Evolutionary conservation across 139 green algal genomes (phyloP), one percentile per base, ranked within the genome.

Genomic region (Chlorella sorokiniana): DNA sequence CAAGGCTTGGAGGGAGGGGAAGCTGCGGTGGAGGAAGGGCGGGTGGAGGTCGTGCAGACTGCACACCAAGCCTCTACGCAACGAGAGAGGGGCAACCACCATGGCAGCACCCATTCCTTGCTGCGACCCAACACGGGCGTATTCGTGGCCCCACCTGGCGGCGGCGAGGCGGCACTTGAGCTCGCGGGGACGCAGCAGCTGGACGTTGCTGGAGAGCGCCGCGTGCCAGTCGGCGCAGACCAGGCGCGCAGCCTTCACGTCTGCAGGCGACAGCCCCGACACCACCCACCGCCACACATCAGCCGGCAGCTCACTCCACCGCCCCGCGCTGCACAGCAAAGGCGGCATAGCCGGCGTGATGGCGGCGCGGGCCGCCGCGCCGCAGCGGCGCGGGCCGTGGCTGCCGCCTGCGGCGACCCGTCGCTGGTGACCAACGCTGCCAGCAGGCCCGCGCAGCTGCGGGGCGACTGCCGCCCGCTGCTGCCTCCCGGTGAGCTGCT

Each of bases 141-240:
- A 25, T 29, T 11, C 62, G 41, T 1, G 8, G 3, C 27, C 72
- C 4, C 52, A 79, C 72, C 72, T 79, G 51, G 52, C 25, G 3
- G 72, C 72, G 23, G 61, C 52, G 35, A 52, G 72, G 22, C 25
- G 37, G 52, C 72, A 79, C 8, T 37, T 35, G 51, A 73, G 29
- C 41, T 67, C 23, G 5, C 80, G 67, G 1, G 84, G 84, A 8
- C 52, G 41, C 31, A 88, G 54, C n/a, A 62, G 52, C 38, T 51
- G 31, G 22, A 84, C 62, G 35, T 61, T 52, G 38, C 27, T 27
- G 3, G 41, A 77, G 23, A 88, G 35, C 1, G 52, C 51, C 9
- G 64, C 11, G n/a, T 51, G 69, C 84, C 84, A 88, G 45, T 84
- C 62, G 25, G 37, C 45, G 59, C 84, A 88, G 7, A 84, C 84